phyloP scores from a whole-genome alignment of 2,329 filamentous ascomycete genomes.

The Beauveria sp. region DNA sequence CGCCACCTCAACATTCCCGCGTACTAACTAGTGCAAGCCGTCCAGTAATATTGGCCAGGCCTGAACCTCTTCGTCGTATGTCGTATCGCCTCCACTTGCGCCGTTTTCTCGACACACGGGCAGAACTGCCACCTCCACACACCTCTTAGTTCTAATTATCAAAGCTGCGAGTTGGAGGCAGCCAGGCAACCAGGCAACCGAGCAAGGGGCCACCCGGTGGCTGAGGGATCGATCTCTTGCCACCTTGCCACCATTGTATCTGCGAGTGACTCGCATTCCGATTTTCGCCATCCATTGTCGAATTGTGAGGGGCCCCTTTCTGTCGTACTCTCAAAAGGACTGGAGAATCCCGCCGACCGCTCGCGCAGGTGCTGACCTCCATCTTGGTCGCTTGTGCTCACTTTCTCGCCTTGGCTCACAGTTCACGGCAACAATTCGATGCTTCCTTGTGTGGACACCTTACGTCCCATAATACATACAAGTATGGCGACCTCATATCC shows the following conservation, averaged over 20 bases:
- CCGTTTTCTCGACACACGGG: neutral
- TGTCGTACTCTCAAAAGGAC: neutral
- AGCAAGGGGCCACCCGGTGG: neutral
- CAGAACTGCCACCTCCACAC: neutral
- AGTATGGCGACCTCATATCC: neutral
- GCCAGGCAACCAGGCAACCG: neutral
- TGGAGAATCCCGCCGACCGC: neutral
- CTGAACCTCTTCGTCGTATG: neutral
- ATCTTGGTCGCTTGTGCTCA: neutral
- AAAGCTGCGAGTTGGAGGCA: neutral
- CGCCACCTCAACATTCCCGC: neutral
- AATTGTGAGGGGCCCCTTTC: neutral
- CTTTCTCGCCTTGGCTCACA: neutral
- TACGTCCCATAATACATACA: neutral
- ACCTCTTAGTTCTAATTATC: neutral
- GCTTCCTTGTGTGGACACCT: neutral
- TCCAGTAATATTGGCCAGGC: neutral
- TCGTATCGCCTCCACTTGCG: conserved; percentile 9
- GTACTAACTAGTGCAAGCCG: neutral
- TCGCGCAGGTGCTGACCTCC: neutral
- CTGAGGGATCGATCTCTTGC: neutral
- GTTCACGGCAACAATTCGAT: neutral
- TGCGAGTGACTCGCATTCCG: neutral
- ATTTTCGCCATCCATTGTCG: neutral
- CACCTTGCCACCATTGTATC: neutral